Base-by-base conservation (phyloP, 2,329 filamentous ascomycete genomes). In the Dactylellina drechsleri region DNA sequence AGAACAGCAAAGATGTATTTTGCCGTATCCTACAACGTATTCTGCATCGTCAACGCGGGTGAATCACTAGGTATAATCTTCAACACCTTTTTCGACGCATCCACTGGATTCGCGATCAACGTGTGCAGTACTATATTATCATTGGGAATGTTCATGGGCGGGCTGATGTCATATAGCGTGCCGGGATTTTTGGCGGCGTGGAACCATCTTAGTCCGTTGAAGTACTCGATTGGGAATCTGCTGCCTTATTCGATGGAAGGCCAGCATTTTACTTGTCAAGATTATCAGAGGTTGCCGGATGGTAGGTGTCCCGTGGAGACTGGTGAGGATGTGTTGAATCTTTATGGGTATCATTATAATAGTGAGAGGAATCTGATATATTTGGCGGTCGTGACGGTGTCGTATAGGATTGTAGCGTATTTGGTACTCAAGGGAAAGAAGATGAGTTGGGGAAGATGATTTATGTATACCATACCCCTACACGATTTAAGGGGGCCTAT, bases 41-140 rank as follows among this genome's bases (percentile, higher is more conserved):
- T 93, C 79, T 90, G 88, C 77, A 87, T 93, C 65, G 89, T 92
- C 15, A 89, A 84, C 64, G 92, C 90, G 79, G 91, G 91, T 26
- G 91, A 93, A 83, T 90, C 88, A 62, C 79, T 93, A 0, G 91
- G 91, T 0, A 92, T 93, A 79, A 88, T 92, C 83, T 93, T 93
- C 84, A 92, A 92, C 82, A 92, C 90, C 0, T 82, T 93, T 7
- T 91, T 92, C 80, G 65, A 68, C 23, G 83, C 83, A 40, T 90
- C 93, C 79, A 91, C 90, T 0, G 91, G 91, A 1, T 93, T 93
- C 80, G 90, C 90, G 0, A 87, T 93, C 71, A 92, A 91, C 78
- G 82, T 92, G 66, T 92, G 90, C 77, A 88, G 86, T 0, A 85
- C 92, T 49, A 84, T 93, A 16, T 84, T 93, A 2, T 89, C 88